phyloP scores from a whole-genome alignment of 768 basidiomycete species.

The Termitomyces sp. region DNA sequence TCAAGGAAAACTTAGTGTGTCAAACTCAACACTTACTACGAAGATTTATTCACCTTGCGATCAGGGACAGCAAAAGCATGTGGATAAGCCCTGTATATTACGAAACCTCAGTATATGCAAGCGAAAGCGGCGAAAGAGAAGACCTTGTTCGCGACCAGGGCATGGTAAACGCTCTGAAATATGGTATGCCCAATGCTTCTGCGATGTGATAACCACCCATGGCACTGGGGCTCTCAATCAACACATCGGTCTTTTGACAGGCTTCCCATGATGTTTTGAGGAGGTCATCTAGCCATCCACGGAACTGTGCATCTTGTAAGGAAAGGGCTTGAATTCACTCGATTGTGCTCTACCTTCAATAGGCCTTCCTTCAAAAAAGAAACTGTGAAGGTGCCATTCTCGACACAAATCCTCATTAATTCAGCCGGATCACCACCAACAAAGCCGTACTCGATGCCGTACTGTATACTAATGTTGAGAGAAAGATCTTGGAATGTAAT shows the following conservation, averaged over 20 bases:
- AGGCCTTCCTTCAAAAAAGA: conserved; percentile 91
- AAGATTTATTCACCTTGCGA: conserved; percentile 54
- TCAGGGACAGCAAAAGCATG: conserved; percentile 99
- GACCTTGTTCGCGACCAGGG: conserved; percentile 92
- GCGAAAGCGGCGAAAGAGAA: not conserved
- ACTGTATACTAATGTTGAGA: conserved; percentile 34
- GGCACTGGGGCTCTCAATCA: conserved; percentile 93
- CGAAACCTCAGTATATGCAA: conserved; percentile 3
- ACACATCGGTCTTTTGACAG: conserved; percentile 89
- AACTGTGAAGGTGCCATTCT: conserved; percentile 97
- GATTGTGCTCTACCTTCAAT: conserved; percentile 54
- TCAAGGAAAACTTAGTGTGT: conserved; percentile 24
- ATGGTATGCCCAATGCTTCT: conserved; percentile 89
- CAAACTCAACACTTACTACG: not conserved
- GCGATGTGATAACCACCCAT: conserved; percentile 98
- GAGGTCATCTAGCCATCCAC: conserved; percentile 96
- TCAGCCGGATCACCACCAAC: conserved; percentile 98
- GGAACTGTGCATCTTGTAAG: conserved; percentile 54
- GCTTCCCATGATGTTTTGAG: conserved; percentile 95
- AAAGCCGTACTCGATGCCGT: conserved; percentile 93
- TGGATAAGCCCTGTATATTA: conserved; percentile 71
- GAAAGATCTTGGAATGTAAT: conserved; percentile 1
- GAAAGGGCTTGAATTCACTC: conserved; percentile 4
- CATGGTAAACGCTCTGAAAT: conserved; percentile 96
- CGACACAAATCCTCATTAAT: conserved; percentile 95